Conservation (phyloP, 2,329 filamentous ascomycete species). For the Rhinocladiella mackenziei region DNA sequence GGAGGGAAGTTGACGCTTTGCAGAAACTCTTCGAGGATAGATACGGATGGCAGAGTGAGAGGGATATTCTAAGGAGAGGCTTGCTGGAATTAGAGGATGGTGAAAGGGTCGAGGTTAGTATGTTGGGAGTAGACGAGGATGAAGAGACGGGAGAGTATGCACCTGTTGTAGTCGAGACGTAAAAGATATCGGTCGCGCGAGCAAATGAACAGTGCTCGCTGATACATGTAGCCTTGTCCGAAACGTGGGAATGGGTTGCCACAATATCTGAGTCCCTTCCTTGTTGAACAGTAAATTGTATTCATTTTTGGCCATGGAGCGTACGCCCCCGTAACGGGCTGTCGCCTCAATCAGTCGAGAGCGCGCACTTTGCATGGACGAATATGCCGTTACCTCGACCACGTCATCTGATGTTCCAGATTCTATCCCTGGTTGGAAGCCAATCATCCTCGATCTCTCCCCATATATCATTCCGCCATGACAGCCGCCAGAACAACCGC, state of each 20-base stretch:
- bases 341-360: constrained; percentile 4
- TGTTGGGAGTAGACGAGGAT: constrained; percentile 53
- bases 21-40: constrained; percentile 52
- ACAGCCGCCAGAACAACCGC: constrained; percentile 3
- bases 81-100: constrained; percentile 61
- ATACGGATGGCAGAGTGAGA: constrained; percentile 56
- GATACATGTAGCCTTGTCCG: too few species aligned
- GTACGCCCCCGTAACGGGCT: constrained; percentile 1
- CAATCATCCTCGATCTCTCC: not conserved
- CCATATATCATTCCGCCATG: not conserved
- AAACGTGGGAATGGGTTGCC: too few species aligned
- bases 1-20: constrained; percentile 52
- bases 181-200: not conserved
- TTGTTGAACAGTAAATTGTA: constrained; percentile 9
- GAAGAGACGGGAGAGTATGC: constrained; percentile 64
- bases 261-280: not conserved
- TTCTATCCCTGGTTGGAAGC: constrained; percentile 1
- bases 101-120: constrained; percentile 58
- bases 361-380: constrained; percentile 3
- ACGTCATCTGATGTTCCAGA: constrained; percentile 4
- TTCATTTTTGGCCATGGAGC: constrained; percentile 4
- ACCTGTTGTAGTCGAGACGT: constrained; percentile 55
- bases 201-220: too few species aligned
- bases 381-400: constrained; percentile 5
- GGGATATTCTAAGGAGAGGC: constrained; percentile 52